Conservation (phyloP, 108 stramenopile genomes). For the Cyclostephanos tholiformis region DNA sequence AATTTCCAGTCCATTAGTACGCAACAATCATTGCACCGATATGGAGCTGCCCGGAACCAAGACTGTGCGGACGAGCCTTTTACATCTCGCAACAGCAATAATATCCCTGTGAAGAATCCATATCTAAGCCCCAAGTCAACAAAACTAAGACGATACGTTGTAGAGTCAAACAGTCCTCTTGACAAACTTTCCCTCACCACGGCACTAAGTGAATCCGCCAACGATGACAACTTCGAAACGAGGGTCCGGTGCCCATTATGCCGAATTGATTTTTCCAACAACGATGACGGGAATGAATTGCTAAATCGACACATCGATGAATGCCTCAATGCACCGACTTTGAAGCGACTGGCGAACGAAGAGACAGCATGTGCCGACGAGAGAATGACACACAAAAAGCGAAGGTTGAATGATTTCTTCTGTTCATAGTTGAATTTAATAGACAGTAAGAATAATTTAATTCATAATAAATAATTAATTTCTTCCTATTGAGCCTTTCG, state of each 20-base stretch:
- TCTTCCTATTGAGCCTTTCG: background rate
- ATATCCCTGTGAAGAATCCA: conserved; percentile 9
- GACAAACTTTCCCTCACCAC: background rate
- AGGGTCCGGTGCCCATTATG: conserved; percentile 58
- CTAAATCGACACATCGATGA: conserved; percentile 75
- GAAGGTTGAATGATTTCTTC: conserved; percentile 60
- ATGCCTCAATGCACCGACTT: conserved; percentile 62
- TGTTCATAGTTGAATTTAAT: background rate
- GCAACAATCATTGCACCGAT: conserved; percentile 35
- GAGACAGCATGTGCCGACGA: conserved; percentile 41
- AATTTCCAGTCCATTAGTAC: conserved; percentile 60
- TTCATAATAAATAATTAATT: background rate
- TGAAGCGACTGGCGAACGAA: conserved; percentile 56
- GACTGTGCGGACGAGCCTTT: background rate
- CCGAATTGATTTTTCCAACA: conserved; percentile 22
- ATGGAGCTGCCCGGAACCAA: background rate
- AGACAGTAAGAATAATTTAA: background rate
- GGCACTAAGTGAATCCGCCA: background rate
- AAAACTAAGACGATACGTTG: background rate
- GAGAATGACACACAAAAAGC: conserved; percentile 27
- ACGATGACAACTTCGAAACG: background rate
- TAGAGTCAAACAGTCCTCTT: conserved; percentile 10
- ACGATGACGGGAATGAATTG: conserved; percentile 44
- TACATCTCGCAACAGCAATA: background rate
- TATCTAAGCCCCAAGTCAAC: conserved; percentile 1